Conservation (phyloP, 257 asterid genomes). For the Nicotiana undulata region DNA sequence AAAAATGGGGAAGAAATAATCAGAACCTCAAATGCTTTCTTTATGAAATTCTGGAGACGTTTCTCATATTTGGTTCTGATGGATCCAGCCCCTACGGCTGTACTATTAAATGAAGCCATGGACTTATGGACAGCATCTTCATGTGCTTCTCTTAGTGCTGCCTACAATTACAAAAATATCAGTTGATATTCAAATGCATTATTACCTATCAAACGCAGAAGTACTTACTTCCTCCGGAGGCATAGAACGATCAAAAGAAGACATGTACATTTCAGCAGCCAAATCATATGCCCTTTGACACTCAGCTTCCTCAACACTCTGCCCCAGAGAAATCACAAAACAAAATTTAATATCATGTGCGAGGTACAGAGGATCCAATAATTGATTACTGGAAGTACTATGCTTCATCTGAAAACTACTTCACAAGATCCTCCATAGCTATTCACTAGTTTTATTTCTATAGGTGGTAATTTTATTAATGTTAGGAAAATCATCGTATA, state of each 20-base stretch:
- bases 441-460: neutral
- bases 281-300: slow-evolving; percentile 88
- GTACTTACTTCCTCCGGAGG: slow-evolving; percentile 92
- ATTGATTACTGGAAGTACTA: neutral
- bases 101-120: slow-evolving; percentile 57
- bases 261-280: slow-evolving; percentile 70
- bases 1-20: slow-evolving; percentile 2
- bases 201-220: neutral
- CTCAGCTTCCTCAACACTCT: slow-evolving; percentile 99
- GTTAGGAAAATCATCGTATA: neutral
- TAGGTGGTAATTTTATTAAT: neutral
- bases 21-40: slow-evolving; percentile 88
- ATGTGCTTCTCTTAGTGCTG: slow-evolving; percentile 84
- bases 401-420: neutral
- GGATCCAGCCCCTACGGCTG: slow-evolving; percentile 88
- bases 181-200: slow-evolving; percentile 18
- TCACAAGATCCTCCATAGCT: neutral
- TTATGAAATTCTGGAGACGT: slow-evolving; percentile 66
- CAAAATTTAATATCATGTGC: neutral
- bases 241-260: slow-evolving; percentile 70
- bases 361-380: neutral
- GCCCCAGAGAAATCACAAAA: neutral
- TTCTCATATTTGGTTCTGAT: slow-evolving; percentile 80
- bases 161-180: slow-evolving; percentile 39
- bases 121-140: slow-evolving; percentile 85